Base-by-base conservation (phyloP, 1,284 basidiomycete species). In the Cryptococcus sp. region DNA sequence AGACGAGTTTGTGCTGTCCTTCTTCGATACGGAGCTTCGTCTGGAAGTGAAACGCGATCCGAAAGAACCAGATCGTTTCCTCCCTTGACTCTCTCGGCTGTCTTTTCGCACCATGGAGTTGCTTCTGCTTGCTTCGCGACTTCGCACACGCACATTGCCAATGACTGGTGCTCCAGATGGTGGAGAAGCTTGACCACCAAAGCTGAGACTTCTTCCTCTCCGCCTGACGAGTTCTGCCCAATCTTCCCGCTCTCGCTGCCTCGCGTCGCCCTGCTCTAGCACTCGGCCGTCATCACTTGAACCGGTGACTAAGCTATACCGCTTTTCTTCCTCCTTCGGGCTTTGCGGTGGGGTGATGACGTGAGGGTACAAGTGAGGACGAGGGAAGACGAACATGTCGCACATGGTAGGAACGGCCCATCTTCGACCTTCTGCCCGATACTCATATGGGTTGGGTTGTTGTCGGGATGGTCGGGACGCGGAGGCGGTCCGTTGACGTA, bases 331-430 rank as follows among this genome's bases (percentile, higher is more conserved):
- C 37, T 61, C 52, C 13, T 66, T 59, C 0, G 73, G 73, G 17
- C 54, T 66, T 3, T 55, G 58, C 5, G 73, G 73, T 5, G 74
- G 74, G 3, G 73, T 76, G 47, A 75, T 68, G 25, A 64, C 61
- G 54, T 69, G 70, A 23, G 74, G 66, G 23, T 67, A 61, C 47
- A 77, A 61, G 13, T 65, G 58, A 1, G 75, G 75, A 22, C 65
- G 62, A 17, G 75, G 74, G 43, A 74, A 61, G 19, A 73, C 65
- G 43, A 74, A 61, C 51, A 69, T 63, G 50, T 75, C 75, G 58
- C 75, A 74, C 58, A 72, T 57, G 10, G 70, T 71, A 20, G 61
- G 57, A 29, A 65, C 65, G 0, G 56, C 54, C 69, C 69, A 68
- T 50, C 63, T 58, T 41, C 62, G 57, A 43, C 51, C 54, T 46